phyloP scores from a whole-genome alignment of 805 yeast species.

The Candida maesae region DNA sequence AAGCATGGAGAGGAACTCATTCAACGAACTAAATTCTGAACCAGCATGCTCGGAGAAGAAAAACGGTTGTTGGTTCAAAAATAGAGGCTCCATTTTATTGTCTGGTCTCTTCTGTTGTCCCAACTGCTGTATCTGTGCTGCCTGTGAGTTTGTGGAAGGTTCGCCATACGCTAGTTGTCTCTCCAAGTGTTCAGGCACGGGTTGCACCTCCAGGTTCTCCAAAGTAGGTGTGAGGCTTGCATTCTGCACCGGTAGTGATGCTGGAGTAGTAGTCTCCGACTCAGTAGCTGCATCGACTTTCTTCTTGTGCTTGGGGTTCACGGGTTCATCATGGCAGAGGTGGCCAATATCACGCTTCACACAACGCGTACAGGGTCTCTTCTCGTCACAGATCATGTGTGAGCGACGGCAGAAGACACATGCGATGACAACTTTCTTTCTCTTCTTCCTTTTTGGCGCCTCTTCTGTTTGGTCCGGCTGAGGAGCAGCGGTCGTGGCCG shows the following conservation, averaged over 20 bases:
- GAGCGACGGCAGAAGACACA: slow-evolving; percentile 91
- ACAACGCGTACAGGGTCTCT: slow-evolving; percentile 75
- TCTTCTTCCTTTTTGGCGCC: slow-evolving; percentile 38
- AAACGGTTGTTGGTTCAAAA: slow-evolving; percentile 57
- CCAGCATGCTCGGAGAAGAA: slow-evolving; percentile 92
- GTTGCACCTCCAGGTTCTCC: slow-evolving; percentile 16
- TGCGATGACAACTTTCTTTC: slow-evolving; percentile 47
- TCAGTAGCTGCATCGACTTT: slow-evolving; percentile 13
- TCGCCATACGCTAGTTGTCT: slow-evolving; percentile 10
- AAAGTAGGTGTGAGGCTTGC: slow-evolving; percentile 10
- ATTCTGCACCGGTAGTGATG: not conserved
- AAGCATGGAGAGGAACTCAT: slow-evolving; percentile 84
- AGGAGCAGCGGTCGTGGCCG: not conserved
- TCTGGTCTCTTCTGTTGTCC: slow-evolving; percentile 6
- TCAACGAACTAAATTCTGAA: slow-evolving; percentile 83
- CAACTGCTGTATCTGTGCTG: slow-evolving; percentile 3
- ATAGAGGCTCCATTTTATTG: slow-evolving; percentile 15
- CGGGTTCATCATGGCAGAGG: slow-evolving; percentile 48
- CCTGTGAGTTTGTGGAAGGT: not conserved
- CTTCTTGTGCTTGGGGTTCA: slow-evolving; percentile 22
- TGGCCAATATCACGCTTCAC: slow-evolving; percentile 85
- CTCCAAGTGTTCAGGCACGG: slow-evolving; percentile 23
- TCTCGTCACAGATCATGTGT: slow-evolving; percentile 91
- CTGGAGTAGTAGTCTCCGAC: not conserved
- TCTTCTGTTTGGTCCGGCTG: not conserved